Percentiles rank a stretch among this genome's conserved stretches.
phyloP scores from a whole-genome alignment of 805 yeast genomes.

The Candida manassasensis region DNA sequence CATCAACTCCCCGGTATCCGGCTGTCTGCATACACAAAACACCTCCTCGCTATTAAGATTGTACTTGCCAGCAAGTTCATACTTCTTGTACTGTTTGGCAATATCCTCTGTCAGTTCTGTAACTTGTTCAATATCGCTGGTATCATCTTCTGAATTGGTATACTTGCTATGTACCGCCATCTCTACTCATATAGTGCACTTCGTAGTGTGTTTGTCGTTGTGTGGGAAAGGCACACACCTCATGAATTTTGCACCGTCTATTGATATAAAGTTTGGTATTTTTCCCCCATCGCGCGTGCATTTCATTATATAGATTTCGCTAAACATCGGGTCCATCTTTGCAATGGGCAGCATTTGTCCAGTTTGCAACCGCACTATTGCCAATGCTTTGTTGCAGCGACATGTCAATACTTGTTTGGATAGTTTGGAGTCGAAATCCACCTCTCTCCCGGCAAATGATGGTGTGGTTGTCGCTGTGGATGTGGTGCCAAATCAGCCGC shows the following conservation, averaged over 20 bases:
- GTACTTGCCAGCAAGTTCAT: slow-evolving; percentile 34
- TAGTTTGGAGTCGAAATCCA: slow-evolving; percentile 14
- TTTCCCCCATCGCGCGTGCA: too few species aligned
- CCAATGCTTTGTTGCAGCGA: slow-evolving; percentile 24
- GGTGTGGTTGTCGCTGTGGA: neutral
- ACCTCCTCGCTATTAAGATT: slow-evolving; percentile 55
- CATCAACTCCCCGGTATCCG: slow-evolving; percentile 81
- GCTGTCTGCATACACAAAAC: slow-evolving; percentile 72
- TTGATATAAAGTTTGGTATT: too few species aligned
- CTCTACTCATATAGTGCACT: too few species aligned
- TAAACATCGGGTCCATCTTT: too few species aligned
- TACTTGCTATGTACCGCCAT: neutral
- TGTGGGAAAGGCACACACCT: too few species aligned
- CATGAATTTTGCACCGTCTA: too few species aligned
- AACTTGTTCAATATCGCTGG: slow-evolving; percentile 10
- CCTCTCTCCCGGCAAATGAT: neutral
- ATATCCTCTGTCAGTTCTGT: slow-evolving; percentile 27
- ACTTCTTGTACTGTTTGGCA: slow-evolving; percentile 34
- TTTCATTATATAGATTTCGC: too few species aligned
- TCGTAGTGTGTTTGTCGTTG: too few species aligned
- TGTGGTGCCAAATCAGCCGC: neutral
- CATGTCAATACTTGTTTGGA: slow-evolving; percentile 41
- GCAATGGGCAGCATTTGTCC: slow-evolving; percentile 27
- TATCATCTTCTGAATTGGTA: neutral
- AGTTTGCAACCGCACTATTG: slow-evolving; percentile 26